Evolutionary conservation across 306 rosid genomes (phyloP), one percentile per base, ranked within the genome.

Genomic region (Coriaria nepalensis): DNA sequence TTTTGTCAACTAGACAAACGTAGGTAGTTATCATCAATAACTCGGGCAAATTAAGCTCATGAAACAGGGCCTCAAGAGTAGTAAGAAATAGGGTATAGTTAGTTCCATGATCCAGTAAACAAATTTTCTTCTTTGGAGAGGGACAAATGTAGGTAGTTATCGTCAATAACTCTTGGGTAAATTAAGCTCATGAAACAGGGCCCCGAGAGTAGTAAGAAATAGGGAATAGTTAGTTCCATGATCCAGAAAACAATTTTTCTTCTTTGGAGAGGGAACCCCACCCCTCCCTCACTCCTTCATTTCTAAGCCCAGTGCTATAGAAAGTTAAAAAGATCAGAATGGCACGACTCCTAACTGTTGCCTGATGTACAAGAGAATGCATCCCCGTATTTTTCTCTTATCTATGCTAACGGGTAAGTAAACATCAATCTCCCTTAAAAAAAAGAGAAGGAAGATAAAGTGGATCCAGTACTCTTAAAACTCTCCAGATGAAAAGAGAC

Each of bases 371-470:
- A 66, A 54, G 49, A 14, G 72, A 68, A 63, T 49, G 74, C 78
- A 71, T 62, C 69, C 75, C 56, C 61, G 67, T 70, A 76, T 78
- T 69, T 65, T 64, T 20, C 29, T 20, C 78, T 80, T 78, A 67
- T 60, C 58, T 45, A 62, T 56, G 73, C 70, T 63, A 63, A 55
- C 49, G 64, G 29, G 29, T 70, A 81, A 62, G 78, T 69, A 75
- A 73, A 75, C 87, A 76, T 78, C 67, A 68, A 75, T 73, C 78
- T 56, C 70, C 93, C 81, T 55, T 59, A 55, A 55, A 75, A 59
- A 61, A 76, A 81, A 56, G 83, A 63, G 42, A 52, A 64, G 90
- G 93, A 82, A 78, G 93, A 82, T 75, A 76, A 75, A 82, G 76
- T 68, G 83, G 57, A 56, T 76, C 69, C 76, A 58, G 80, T 72